Evolutionary conservation across 2,329 filamentous ascomycete genomes (phyloP), one percentile per base, ranked within the genome.

Genomic region (Penicillium frequentans): DNA sequence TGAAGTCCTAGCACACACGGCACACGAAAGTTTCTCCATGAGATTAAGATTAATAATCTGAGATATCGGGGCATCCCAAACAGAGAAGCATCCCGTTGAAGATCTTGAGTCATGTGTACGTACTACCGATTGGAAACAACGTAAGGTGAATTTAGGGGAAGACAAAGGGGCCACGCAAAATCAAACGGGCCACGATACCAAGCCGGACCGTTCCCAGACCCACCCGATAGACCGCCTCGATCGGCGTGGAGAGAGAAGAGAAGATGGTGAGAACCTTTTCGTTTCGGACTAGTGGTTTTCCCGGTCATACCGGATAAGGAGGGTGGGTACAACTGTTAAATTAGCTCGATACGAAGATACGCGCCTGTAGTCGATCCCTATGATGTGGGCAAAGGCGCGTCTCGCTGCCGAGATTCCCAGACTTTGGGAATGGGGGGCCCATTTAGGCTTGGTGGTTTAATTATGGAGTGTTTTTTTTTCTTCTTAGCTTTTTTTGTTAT

Each of bases 151-250:
- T 21, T 37, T 54, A 57, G 39, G 44, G 37, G 51, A 35, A 52
- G 57, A 44, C 24, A 31, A 27, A 52, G 49, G 46, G 54, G 37
- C 19, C 39, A 29, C 44, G 35, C 46, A 52, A 50, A 43, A 49
- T 29, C 35, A 53, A 55, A 54, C 31, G 53, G 58, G 42, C 47
- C 47, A 54, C 23, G 42, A 54, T 58, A 52, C 24, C 59, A 60
- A 53, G 55, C 56, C 58, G 64, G 64, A 63, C 64, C 63, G 64
- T 65, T 66, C 55, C 56, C 55, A 64, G 61, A 54, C 58, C 64
- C 64, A 64, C 55, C 27, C 19, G 44, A 55, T 58, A 65, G 60
- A 61, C 64, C 59, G 58, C 57, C 56, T 64, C 62, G 62, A 66
- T 65, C 63, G 58, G 54, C 58, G 61, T 52, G 61, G 54, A 57